These are phyloP conservation scores for Ophiosphaerella narmari DNA, from an alignment of 2,329 filamentous ascomycete species.

Conservation along the genomic window DNA sequence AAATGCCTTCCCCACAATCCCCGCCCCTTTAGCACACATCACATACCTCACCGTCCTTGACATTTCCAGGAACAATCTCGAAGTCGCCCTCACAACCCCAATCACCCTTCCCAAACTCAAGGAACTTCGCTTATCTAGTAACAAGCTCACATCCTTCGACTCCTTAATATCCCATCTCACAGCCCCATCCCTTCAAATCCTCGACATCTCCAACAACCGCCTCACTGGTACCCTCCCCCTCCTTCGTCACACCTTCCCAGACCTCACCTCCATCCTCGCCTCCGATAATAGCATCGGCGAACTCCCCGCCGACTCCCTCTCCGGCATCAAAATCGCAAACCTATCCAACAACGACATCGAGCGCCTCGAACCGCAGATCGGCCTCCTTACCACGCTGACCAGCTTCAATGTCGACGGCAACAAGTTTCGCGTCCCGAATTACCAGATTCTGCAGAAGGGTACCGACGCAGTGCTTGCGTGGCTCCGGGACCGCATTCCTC, in stretches of 20 bases:
- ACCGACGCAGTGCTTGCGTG: slow-evolving; percentile 83
- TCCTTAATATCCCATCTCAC: slow-evolving; percentile 68
- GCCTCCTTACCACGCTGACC: slow-evolving; percentile 70
- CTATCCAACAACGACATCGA: slow-evolving; percentile 84
- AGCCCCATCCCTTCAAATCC: slow-evolving; percentile 74
- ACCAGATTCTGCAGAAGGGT: slow-evolving; percentile 81
- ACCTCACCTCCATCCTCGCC: slow-evolving; percentile 70
- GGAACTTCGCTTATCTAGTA: slow-evolving; percentile 75
- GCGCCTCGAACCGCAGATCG: slow-evolving; percentile 79
- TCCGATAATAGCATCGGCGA: slow-evolving; percentile 79
- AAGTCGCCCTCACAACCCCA: slow-evolving; percentile 42
- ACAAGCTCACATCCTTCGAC: slow-evolving; percentile 69
- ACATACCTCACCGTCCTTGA: slow-evolving; percentile 73
- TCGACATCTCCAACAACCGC: slow-evolving; percentile 85
- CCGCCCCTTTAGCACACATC: slow-evolving; percentile 70
- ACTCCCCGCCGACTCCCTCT: slow-evolving; percentile 73
- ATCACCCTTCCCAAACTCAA: slow-evolving; percentile 74
- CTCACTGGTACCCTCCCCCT: slow-evolving; percentile 68
- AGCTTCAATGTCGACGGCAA: slow-evolving; percentile 82
- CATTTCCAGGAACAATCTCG: slow-evolving; percentile 76
- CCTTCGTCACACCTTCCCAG: slow-evolving; percentile 71
- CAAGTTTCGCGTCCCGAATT: slow-evolving; percentile 83
- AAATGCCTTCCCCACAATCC: slow-evolving; percentile 74
- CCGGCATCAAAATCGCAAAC: slow-evolving; percentile 76
- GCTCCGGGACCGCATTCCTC: slow-evolving; percentile 75